Base-by-base conservation (phyloP, 1,284 basidiomycete species). In the Apiotrichum domesticum region DNA sequence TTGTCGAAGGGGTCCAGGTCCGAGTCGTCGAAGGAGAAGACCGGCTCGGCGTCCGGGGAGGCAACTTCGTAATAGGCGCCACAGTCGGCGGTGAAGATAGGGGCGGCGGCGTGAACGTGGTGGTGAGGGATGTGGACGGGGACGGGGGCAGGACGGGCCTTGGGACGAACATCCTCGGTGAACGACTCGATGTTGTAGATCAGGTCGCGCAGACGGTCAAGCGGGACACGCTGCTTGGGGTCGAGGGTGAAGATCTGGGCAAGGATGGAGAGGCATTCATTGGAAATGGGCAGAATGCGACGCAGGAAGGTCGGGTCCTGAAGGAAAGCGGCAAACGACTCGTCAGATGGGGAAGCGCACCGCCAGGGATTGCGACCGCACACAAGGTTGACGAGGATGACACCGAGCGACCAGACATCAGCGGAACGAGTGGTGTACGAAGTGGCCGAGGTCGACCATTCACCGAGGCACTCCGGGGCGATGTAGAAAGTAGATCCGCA, bases 361-460 rank as follows among this genome's bases (percentile, higher is more conserved):
- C 84, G 82, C 94, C 94, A 97, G 5, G 90, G 93, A 73, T 88
- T 90, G 43, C 88, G 84, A 34, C 88, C 88, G 58, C 87, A 87
- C 57, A 91, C 84, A 78, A 97, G 83, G 77, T 94, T 95, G 73
- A 98, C 86, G 48, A 98, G 86, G 66, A 83, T 82, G 68, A 98
- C 91, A 48, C 94, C 95, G 54, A 97, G 80, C 6, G 92, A 87
- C 94, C 94, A 98, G 58, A 96, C 83, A 69, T 98, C 94, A 69
- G 85, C 87, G 54, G 84, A 80, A 39, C 79, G 80, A 29, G 90
- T 87, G 46, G 84, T 87, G 77, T 91, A 95, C 35, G 61, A 61
- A 9, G 58, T 61, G 35, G 62, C 58, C 5, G 57, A 52, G 35
- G 54, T 71, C 83, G 79, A 74, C 84, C 62, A 80, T 68, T 61